phyloP scores from a whole-genome alignment of 768 basidiomycete species.

The Termitomyces sp. region DNA sequence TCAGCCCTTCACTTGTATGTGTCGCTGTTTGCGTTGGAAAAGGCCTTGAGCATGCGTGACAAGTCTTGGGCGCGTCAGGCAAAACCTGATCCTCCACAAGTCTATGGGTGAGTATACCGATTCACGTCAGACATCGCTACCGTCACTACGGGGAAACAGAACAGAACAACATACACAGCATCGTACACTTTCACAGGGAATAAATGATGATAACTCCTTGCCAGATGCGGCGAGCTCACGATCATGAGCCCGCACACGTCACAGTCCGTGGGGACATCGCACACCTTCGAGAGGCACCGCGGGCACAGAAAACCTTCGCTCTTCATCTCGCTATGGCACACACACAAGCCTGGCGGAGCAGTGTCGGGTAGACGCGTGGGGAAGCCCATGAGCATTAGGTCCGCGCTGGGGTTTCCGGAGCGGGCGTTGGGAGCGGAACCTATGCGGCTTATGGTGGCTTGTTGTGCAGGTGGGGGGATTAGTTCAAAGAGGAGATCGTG shows the following conservation, averaged over 20 bases:
- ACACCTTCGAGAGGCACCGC: constrained; percentile 86
- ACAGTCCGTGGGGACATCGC: constrained; percentile 98
- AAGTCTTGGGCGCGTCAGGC: constrained; percentile 34
- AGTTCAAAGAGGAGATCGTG: constrained; percentile 94
- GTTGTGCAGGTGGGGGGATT: constrained; percentile 90
- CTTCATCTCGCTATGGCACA: constrained; percentile 90
- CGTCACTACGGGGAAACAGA: not conserved
- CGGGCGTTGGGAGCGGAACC: constrained; percentile 36
- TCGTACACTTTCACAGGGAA: constrained; percentile 90
- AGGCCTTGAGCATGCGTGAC: constrained; percentile 74
- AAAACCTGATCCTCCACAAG: constrained; percentile 30
- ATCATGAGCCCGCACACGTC: constrained; percentile 97
- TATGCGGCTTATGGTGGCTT: constrained; percentile 40
- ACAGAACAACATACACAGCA: constrained; percentile 59
- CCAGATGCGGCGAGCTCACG: constrained; percentile 95
- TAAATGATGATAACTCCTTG: constrained; percentile 90
- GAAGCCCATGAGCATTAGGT: constrained; percentile 99
- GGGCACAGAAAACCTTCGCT: constrained; percentile 95
- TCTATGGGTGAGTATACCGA: constrained; percentile 22
- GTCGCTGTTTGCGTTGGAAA: constrained; percentile 52
- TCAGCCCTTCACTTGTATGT: constrained; percentile 59
- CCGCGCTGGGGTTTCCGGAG: constrained; percentile 59
- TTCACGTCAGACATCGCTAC: not conserved
- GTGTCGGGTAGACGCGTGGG: constrained; percentile 86
- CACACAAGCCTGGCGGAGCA: constrained; percentile 81